These are phyloP conservation scores for Fusarium buxicola DNA, from an alignment of 2,329 filamentous ascomycete species.

Conservation along the genomic window DNA sequence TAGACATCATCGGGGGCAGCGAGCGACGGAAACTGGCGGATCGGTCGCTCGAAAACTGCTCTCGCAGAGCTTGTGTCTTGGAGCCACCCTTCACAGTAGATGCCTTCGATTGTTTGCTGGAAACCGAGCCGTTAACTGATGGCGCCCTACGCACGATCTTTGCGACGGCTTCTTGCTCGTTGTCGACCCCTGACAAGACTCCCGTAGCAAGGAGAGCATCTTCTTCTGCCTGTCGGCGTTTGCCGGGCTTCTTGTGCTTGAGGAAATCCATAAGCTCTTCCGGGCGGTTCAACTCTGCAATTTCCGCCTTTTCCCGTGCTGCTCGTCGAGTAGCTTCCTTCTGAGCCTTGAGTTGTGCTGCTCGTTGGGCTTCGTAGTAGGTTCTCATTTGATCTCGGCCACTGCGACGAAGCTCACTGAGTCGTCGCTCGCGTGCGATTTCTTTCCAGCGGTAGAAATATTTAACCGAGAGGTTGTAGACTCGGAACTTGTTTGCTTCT, in stretches of 20 bases:
- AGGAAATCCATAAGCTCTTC: conserved; percentile 52
- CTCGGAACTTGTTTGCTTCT: conserved; percentile 61
- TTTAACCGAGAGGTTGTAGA: conserved; percentile 62
- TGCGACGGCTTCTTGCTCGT: conserved; percentile 52
- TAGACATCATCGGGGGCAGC: conserved; percentile 50
- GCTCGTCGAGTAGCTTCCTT: conserved; percentile 49
- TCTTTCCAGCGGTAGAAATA: conserved; percentile 69
- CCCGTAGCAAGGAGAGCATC: conserved; percentile 57
- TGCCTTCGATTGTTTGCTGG: conserved; percentile 36
- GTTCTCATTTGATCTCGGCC: conserved; percentile 63
- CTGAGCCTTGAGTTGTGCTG: conserved; percentile 48
- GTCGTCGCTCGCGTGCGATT: conserved; percentile 59
- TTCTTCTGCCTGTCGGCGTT: conserved; percentile 49
- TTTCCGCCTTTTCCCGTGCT: conserved; percentile 43
- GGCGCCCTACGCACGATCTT: conserved; percentile 51
- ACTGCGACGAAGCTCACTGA: conserved; percentile 62
- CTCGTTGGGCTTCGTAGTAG: conserved; percentile 57
- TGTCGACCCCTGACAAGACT: conserved; percentile 54
- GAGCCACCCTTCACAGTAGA: conserved; percentile 44
- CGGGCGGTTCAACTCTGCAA: conserved; percentile 48
- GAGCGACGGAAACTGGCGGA: conserved; percentile 54
- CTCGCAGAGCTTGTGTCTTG: conserved; percentile 54
- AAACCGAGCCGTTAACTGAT: conserved; percentile 37
- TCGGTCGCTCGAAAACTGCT: conserved; percentile 47
- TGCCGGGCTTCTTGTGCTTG: conserved; percentile 47